A percentile compares a stretch with the other conserved stretches of the same genome.
phyloP scores from a whole-genome alignment of 495 filamentous ascomycete genomes.

The Cryomyces antarcticus region DNA sequence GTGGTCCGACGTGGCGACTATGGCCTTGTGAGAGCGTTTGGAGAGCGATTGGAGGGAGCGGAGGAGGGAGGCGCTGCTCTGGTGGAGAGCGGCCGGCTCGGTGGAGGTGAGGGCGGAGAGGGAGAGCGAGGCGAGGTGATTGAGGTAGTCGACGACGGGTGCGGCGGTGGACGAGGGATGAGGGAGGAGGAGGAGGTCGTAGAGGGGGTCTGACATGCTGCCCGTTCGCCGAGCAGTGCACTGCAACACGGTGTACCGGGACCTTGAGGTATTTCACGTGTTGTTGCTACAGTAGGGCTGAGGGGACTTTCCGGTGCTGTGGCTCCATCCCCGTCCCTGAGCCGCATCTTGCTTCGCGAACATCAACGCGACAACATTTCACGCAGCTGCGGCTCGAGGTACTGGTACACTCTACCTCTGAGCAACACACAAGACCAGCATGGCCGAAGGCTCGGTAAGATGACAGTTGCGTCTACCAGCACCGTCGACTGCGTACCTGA shows the following conservation, averaged over 20 bases:
- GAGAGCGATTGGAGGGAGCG: constrained; percentile 76
- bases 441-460: no score
- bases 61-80: constrained; percentile 62
- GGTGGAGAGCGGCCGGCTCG: constrained; percentile 62
- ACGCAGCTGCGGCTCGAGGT: no score
- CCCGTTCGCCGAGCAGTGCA: not conserved
- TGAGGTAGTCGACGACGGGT: constrained; percentile 48
- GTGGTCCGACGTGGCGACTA: constrained; percentile 61
- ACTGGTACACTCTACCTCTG: no score
- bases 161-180: constrained; percentile 28
- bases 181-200: constrained; percentile 48
- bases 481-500: not conserved
- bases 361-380: no score
- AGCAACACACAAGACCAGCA: no score
- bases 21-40: constrained; percentile 74
- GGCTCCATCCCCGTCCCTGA: no score
- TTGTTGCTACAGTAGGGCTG: no score
- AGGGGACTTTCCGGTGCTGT: no score
- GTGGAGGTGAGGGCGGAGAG: constrained; percentile 47
- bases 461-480: no score
- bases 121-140: constrained; percentile 57
- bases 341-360: no score
- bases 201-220: constrained; percentile 48
- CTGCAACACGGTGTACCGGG: no score
- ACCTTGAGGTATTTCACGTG: no score